Percentiles rank a stretch among this genome's conserved stretches.
These are phyloP conservation scores for Neurospora sp. DNA, from an alignment of 495 filamentous ascomycete species.

Conservation along the genomic window DNA sequence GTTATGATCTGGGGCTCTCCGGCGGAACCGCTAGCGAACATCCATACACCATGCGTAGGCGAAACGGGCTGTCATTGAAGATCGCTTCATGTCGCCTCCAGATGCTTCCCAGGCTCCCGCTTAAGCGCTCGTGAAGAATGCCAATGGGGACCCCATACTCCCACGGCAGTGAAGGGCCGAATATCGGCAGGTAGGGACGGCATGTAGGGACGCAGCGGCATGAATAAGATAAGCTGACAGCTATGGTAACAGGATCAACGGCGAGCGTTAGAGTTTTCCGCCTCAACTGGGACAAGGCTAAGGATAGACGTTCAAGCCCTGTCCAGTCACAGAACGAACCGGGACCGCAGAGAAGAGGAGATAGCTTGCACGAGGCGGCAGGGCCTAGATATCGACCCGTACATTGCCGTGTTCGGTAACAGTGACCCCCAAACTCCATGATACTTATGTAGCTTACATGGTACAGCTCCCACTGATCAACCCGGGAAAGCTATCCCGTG, in stretches of 20 bases:
- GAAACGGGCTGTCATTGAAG: background rate
- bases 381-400: background rate
- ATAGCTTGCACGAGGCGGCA: background rate
- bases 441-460: background rate
- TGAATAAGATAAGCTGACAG: background rate
- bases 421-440: background rate
- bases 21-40: background rate
- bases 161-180: conserved; percentile 15
- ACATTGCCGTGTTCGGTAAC: background rate
- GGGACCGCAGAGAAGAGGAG: background rate
- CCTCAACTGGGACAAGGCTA: background rate
- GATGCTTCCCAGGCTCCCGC: background rate
- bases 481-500: background rate
- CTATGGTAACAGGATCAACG: background rate
- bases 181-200: conserved; percentile 6
- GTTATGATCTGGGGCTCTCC: background rate
- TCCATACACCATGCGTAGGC: background rate
- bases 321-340: background rate
- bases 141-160: background rate
- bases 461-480: background rate
- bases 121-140: background rate
- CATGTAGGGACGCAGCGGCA: background rate
- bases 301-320: background rate
- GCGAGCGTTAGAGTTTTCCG: background rate
- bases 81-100: background rate